A percentile compares a stretch with the other conserved stretches of the same genome.
Conservation (phyloP, 805 yeast species). For the Yarrowia bubula region DNA sequence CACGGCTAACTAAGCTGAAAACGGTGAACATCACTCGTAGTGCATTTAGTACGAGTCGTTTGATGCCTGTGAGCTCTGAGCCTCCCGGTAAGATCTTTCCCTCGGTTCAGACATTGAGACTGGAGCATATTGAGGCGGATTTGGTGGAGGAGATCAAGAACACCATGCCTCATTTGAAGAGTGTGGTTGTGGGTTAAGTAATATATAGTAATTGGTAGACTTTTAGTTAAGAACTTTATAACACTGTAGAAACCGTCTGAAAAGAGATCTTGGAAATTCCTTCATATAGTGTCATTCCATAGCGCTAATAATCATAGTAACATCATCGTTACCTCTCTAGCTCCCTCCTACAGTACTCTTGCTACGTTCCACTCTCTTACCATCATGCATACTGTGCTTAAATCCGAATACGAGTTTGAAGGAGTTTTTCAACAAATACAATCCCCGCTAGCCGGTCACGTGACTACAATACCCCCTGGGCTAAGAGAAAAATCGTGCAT, state of each 20-base stretch:
- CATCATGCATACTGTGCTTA: conserved; percentile 1
- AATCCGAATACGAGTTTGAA: neutral
- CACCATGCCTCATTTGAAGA: conserved; percentile 8
- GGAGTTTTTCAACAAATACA: too few species aligned
- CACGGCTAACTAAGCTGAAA: neutral
- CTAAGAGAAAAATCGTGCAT: too few species aligned
- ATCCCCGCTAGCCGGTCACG: too few species aligned
- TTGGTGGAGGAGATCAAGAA: neutral
- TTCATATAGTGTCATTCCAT: too few species aligned
- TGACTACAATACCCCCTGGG: too few species aligned
- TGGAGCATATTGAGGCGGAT: neutral
- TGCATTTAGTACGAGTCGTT: conserved; percentile 4
- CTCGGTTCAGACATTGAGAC: neutral
- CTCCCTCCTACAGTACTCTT: too few species aligned
- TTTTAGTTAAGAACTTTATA: too few species aligned
- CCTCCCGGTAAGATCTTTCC: conserved; percentile 1
- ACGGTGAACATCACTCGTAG: neutral
- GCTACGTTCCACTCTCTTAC: neutral
- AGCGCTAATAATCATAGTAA: too few species aligned
- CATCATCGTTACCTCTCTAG: too few species aligned
- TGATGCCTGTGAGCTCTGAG: neutral
- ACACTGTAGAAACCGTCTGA: too few species aligned
- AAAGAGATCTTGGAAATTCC: too few species aligned
- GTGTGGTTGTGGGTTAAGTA: neutral
- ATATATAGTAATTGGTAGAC: neutral